phyloP scores from a whole-genome alignment of 768 basidiomycete species.

The Psilocybe subaeruginosa region DNA sequence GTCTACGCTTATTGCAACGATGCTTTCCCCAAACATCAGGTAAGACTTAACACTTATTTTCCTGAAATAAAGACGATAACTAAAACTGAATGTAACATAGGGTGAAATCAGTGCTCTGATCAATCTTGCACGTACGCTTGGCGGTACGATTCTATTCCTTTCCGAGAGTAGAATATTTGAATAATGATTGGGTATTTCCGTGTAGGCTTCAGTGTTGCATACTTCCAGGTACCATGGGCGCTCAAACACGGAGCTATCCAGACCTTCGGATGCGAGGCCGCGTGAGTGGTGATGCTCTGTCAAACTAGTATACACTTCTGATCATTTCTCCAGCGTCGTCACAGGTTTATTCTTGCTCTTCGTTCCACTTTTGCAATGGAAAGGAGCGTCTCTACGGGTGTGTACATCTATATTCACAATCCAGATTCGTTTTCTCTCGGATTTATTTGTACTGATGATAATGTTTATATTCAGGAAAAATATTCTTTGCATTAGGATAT shows the following conservation, averaged over 20 bases:
- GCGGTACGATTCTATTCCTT: conserved; percentile 34
- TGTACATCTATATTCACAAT: conserved; percentile 20
- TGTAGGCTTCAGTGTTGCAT: conserved; percentile 62
- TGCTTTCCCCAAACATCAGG: conserved; percentile 34
- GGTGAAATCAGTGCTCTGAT: conserved; percentile 69
- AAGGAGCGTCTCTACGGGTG: conserved; percentile 51
- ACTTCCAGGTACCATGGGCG: conserved; percentile 72
- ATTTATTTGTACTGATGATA: not conserved
- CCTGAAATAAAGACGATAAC: not conserved
- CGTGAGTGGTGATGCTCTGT: conserved; percentile 37
- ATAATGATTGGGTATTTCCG: not conserved
- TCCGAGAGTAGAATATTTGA: not conserved
- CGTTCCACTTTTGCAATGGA: conserved; percentile 53
- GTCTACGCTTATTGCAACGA: conserved; percentile 51
- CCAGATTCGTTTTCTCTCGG: too few relatives aligned
- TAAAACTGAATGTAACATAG: conserved; percentile 23
- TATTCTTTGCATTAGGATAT: conserved; percentile 17
- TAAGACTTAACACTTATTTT: not conserved
- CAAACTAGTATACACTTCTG: not conserved
- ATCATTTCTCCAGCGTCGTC: conserved; percentile 41
- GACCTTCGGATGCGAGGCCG: conserved; percentile 64
- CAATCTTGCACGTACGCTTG: conserved; percentile 59
- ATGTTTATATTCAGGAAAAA: conserved; percentile 6
- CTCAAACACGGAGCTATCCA: conserved; percentile 61
- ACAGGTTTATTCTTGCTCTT: conserved; percentile 52